Conservation (phyloP, 179 eudicot species). For the Heliamphora pulchella region DNA sequence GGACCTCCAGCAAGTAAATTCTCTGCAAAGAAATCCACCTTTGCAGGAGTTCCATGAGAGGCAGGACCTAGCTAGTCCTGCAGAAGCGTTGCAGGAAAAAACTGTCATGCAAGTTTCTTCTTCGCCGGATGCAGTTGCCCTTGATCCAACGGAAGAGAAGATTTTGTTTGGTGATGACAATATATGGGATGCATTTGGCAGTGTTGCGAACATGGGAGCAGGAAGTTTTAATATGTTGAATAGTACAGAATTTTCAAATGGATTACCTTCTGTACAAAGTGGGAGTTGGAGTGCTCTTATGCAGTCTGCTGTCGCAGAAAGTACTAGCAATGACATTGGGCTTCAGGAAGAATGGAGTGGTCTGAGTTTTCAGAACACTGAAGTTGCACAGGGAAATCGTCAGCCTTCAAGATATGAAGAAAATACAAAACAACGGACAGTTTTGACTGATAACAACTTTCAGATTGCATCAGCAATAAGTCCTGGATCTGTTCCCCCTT, state of each 20-base stretch:
- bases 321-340: slow-evolving; percentile 50
- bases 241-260: slow-evolving; percentile 33
- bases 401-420: slow-evolving; percentile 31
- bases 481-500: slow-evolving; percentile 27
- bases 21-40: slow-evolving; percentile 34
- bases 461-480: slow-evolving; percentile 28
- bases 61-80: slow-evolving; percentile 35
- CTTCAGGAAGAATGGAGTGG: slow-evolving; percentile 63
- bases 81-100: slow-evolving; percentile 35
- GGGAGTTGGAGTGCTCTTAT: slow-evolving; percentile 99
- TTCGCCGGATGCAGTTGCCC: slow-evolving; percentile 42
- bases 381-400: slow-evolving; percentile 30
- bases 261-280: slow-evolving; percentile 59
- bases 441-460: slow-evolving; percentile 34
- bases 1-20: slow-evolving; percentile 38
- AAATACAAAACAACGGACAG: slow-evolving; percentile 32
- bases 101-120: slow-evolving; percentile 30
- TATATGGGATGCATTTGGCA: slow-evolving; percentile 91
- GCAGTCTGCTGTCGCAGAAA: slow-evolving; percentile 98
- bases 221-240: slow-evolving; percentile 32
- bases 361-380: slow-evolving; percentile 42
- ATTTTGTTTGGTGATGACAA: slow-evolving; percentile 81
- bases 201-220: slow-evolving; percentile 31
- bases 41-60: slow-evolving; percentile 33
- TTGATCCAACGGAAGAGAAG: slow-evolving; percentile 88